Evolutionary conservation across 2,329 filamentous ascomycete species (phyloP).

Genomic region (Samsoniella hepiali): DNA sequence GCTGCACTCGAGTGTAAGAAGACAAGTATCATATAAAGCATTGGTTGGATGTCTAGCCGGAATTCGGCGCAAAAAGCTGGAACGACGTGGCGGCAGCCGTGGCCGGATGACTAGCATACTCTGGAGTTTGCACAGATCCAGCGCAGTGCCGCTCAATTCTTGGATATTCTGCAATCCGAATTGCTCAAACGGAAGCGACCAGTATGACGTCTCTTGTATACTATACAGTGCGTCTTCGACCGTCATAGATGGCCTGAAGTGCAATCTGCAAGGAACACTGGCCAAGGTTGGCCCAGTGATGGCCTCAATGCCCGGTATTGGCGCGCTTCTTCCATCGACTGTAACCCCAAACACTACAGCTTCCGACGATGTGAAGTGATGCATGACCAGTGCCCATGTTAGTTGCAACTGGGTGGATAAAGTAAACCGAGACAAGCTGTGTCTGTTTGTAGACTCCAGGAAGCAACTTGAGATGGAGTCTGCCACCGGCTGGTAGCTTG

Average conservation of each 20-base stretch:
- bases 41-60: background rate
- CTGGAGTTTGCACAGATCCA: constrained; percentile 25
- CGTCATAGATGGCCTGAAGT: constrained; percentile 35
- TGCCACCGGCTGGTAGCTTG: constrained; percentile 42
- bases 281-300: constrained; percentile 55
- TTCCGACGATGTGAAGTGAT: constrained; percentile 43
- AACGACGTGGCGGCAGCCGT: background rate
- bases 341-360: constrained; percentile 54
- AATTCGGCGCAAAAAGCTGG: background rate
- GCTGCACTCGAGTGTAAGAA: constrained; percentile 18
- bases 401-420: constrained; percentile 49
- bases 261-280: constrained; percentile 48
- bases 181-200: constrained; percentile 29
- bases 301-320: constrained; percentile 40
- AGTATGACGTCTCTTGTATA: constrained; percentile 23
- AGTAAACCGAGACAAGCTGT: constrained; percentile 27
- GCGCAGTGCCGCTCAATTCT: background rate
- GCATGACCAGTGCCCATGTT: constrained; percentile 52
- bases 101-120: constrained; percentile 30
- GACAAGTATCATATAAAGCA: constrained; percentile 19
- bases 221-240: constrained; percentile 44
- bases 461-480: constrained; percentile 40
- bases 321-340: constrained; percentile 46
- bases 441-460: constrained; percentile 31
- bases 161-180: constrained; percentile 31